Evolutionary conservation across 148 eudicot species (phyloP).

Genomic region (Rhododendron kiyosumense): DNA sequence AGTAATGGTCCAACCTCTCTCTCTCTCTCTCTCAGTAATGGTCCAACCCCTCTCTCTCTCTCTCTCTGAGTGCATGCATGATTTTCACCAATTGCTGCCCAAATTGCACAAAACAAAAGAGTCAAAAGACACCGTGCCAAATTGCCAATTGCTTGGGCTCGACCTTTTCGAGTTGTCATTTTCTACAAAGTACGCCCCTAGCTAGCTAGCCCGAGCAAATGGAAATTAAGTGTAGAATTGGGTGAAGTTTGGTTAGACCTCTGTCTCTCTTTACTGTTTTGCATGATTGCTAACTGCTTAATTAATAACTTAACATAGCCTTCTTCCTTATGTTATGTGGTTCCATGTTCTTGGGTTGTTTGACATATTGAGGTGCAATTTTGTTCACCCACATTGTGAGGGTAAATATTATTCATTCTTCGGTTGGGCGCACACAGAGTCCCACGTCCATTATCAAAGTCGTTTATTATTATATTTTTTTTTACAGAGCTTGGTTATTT

Average conservation of each 20-base stretch:
- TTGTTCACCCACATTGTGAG: background rate
- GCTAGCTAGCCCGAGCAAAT: background rate
- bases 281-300: background rate
- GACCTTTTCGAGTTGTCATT: background rate
- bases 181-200: background rate
- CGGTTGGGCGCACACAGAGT: background rate
- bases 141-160: background rate
- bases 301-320: background rate
- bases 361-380: background rate
- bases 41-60: background rate
- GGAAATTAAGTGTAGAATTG: background rate
- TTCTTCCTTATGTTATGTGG: background rate
- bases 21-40: background rate
- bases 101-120: background rate
- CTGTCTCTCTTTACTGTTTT: background rate
- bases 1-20: constrained; percentile 6
- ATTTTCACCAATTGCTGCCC: constrained; percentile 9
- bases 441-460: too few relatives aligned
- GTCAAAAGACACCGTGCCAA: background rate
- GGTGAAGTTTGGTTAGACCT: background rate
- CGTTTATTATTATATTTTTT: too few relatives aligned
- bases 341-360: background rate
- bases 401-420: background rate
- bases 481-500: background rate
- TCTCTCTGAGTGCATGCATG: background rate